Base-by-base conservation (phyloP, 1,139 yeast genomes). In the Yamadazyma buinensis region DNA sequence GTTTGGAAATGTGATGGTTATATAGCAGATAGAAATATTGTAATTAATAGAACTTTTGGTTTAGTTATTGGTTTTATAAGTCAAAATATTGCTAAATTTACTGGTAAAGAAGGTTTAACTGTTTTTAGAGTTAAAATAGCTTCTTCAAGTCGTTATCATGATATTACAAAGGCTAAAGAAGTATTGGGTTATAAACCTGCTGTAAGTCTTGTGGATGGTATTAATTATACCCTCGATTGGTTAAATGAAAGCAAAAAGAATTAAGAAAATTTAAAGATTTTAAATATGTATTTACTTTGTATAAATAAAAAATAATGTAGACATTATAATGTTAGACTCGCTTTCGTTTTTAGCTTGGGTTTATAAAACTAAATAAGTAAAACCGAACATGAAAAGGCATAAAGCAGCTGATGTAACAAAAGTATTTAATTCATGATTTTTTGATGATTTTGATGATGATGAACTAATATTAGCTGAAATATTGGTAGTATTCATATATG, bases 1-100 rank as follows among this genome's bases (percentile, higher is more conserved):
- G 95, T 92, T 15, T 92, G 97, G 97, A 90, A 90, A 53, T 92
- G 92, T 19, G 96, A 88, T 59, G 97, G 97, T 1, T 83, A 82
- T 52, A 72, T 84, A 35, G 94, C 84, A 44, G 72, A 72, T 18
- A 70, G 64, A 37, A 82, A 80, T 46, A 77, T 87, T 47, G 88
- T 80, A 11, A 72, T 94, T 42, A 73, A 73, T 29, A 76, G 83
- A 49, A 77, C 83, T 0, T 61, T 87, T 12, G 98, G 96, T 1
- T 72, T 90, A 40, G 70, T 69, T 3, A 80, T 84, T 32, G 97
- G 97, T 7, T 84, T 85, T 50, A 58, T 87, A 30, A 79, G 95
- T 20, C 86, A 85, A 50, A 76, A 78, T 53, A 75, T 82, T 40
- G 76, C 92, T 11, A 79, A 76, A 36, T 47, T 88, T 11, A 53